These are phyloP conservation scores for Termitomyces sp. DNA, from an alignment of 768 basidiomycete genomes.

Conservation along the genomic window DNA sequence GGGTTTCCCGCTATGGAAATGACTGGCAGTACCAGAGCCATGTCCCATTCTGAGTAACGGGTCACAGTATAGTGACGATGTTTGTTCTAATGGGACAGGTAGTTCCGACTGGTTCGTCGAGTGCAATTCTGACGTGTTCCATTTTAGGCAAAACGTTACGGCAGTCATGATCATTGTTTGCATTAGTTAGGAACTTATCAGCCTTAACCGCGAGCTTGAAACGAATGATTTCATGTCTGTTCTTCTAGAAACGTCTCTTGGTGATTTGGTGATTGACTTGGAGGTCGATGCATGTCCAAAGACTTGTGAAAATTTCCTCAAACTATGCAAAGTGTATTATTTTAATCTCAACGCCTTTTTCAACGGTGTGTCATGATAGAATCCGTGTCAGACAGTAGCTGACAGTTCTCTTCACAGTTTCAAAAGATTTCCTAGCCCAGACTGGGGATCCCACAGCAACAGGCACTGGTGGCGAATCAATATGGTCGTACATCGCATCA, in stretches of 20 bases:
- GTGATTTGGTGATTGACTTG: slow-evolving; percentile 95
- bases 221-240: slow-evolving; percentile 67
- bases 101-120: too few species aligned
- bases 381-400: background rate
- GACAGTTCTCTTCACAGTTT: slow-evolving; percentile 47
- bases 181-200: background rate
- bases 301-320: slow-evolving; percentile 94
- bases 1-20: too few species aligned
- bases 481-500: slow-evolving; percentile 72
- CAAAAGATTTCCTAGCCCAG: slow-evolving; percentile 96
- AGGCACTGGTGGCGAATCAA: slow-evolving; percentile 88
- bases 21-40: too few species aligned
- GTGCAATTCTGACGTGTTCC: too few species aligned
- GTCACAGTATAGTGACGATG: too few species aligned
- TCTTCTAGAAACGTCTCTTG: slow-evolving; percentile 92
- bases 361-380: slow-evolving; percentile 62
- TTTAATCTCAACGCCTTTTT: slow-evolving; percentile 98
- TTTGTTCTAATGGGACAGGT: too few species aligned
- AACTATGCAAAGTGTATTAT: slow-evolving; percentile 95
- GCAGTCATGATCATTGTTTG: background rate
- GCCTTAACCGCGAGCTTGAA: background rate
- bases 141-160: too few species aligned
- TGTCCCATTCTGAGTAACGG: too few species aligned
- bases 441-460: slow-evolving; percentile 94
- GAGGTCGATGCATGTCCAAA: slow-evolving; percentile 88